Conservation (phyloP, 2,329 filamentous ascomycete species). For the Sporothrix brunneoviolacea region DNA sequence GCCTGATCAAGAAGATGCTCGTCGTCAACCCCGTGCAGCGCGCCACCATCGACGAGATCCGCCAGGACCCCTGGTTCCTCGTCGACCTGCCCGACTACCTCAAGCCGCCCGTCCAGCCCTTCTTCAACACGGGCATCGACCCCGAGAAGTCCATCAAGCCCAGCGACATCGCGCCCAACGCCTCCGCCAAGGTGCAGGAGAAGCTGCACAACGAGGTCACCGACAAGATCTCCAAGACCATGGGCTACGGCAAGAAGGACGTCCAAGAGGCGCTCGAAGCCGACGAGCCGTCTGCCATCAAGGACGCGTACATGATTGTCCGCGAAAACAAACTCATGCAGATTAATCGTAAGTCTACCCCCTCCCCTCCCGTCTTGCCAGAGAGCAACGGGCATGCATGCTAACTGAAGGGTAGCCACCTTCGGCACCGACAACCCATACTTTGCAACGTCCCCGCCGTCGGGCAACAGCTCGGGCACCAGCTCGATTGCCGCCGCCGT, state of each 20-base stretch:
- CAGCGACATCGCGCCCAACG: constrained; percentile 71
- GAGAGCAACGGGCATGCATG: too few species aligned
- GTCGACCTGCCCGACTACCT: constrained; percentile 83
- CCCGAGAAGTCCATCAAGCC: constrained; percentile 86
- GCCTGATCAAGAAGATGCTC: constrained; percentile 85
- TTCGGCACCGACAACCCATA: constrained; percentile 37
- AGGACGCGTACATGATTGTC: constrained; percentile 97
- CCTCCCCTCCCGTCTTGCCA: too few species aligned
- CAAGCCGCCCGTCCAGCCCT: constrained; percentile 80
- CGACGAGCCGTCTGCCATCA: constrained; percentile 93
- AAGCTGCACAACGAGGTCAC: constrained; percentile 89
- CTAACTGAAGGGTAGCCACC: constrained; percentile 31
- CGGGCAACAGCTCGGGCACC: constrained; percentile 47
- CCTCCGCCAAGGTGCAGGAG: constrained; percentile 72
- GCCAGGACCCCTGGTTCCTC: constrained; percentile 88
- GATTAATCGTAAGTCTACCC: constrained; percentile 67
- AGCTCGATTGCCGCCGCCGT: constrained; percentile 48
- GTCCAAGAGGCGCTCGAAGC: constrained; percentile 90
- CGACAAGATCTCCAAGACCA: constrained; percentile 92
- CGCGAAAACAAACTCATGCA: constrained; percentile 97
- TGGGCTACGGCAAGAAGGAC: constrained; percentile 93
- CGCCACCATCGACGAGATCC: constrained; percentile 89
- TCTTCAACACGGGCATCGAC: constrained; percentile 88
- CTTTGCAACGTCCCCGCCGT: constrained; percentile 39
- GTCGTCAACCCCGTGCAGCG: constrained; percentile 92